Evolutionary conservation across 1,139 yeast genomes (phyloP).

Genomic region (Blastobotrys malaysiensis): DNA sequence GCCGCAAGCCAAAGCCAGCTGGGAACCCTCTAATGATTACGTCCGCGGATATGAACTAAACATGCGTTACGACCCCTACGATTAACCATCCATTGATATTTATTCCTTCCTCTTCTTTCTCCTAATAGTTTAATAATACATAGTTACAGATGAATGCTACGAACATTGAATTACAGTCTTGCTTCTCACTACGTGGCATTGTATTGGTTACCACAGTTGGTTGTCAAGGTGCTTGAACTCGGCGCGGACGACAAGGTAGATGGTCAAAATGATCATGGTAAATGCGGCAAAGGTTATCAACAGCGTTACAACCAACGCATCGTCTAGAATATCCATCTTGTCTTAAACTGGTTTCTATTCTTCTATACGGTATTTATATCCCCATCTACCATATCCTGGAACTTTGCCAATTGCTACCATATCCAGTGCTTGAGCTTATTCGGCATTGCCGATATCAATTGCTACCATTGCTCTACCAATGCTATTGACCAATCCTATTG

Average conservation of each 20-base stretch:
- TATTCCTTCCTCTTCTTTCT: neutral
- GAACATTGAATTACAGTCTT: neutral
- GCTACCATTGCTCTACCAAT: no score
- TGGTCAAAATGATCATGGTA: neutral
- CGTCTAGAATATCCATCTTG: neutral
- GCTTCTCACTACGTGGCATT: no score
- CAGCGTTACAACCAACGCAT: neutral
- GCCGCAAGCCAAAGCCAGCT: constrained; percentile 18
- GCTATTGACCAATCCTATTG: no score
- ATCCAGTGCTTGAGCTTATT: no score
- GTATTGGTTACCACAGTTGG: neutral
- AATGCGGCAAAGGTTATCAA: neutral
- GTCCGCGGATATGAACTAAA: constrained; percentile 20
- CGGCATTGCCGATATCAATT: no score
- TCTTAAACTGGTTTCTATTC: no score
- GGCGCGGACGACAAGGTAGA: neutral
- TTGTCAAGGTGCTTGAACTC: neutral
- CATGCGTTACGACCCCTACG: neutral
- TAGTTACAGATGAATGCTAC: neutral
- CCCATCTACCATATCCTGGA: no score
- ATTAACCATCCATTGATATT: neutral
- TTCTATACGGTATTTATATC: no score
- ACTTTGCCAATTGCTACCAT: no score
- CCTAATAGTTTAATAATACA: neutral
- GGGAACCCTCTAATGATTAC: constrained; percentile 25